Evolutionary conservation across 306 rosid species (phyloP).

Genomic region (Cicer chorassanicum): DNA sequence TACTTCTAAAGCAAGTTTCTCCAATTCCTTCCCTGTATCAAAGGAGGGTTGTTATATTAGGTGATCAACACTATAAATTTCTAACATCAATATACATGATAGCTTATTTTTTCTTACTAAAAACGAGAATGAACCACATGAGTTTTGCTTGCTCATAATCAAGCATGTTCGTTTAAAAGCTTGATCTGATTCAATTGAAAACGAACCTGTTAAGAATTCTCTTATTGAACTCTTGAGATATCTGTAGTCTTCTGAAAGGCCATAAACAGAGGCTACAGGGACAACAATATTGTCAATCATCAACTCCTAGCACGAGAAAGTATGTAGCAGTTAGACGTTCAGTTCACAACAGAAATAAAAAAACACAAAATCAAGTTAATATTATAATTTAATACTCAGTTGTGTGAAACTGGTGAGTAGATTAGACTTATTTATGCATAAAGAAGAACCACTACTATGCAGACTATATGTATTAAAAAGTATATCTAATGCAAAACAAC

Average conservation of each 20-base stretch:
- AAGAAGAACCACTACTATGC: no score
- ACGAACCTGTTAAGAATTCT: slow-evolving; percentile 79
- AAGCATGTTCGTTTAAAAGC: not conserved
- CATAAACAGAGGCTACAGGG: slow-evolving; percentile 81
- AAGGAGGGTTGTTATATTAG: slow-evolving; percentile 35
- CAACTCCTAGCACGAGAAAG: slow-evolving; percentile 67
- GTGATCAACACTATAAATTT: slow-evolving; percentile 33
- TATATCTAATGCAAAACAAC: no score
- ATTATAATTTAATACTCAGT: not conserved
- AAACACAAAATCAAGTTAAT: not conserved
- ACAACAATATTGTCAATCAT: slow-evolving; percentile 83
- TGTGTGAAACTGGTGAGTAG: no score
- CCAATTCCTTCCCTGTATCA: slow-evolving; percentile 80
- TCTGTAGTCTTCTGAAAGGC: slow-evolving; percentile 77
- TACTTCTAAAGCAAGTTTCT: slow-evolving; percentile 75
- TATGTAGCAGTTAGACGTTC: slow-evolving; percentile 16
- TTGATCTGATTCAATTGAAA: slow-evolving; percentile 1
- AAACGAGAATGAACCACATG: no score
- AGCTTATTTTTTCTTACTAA: not conserved
- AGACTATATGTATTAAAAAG: no score
- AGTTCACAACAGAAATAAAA: not conserved
- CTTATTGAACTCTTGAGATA: slow-evolving; percentile 80
- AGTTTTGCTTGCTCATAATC: no score
- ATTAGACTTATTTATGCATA: no score
- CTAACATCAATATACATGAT: slow-evolving; percentile 24